Conservation (phyloP, 164 flowering plant species). For the Tetrastigma voinierianum region DNA sequence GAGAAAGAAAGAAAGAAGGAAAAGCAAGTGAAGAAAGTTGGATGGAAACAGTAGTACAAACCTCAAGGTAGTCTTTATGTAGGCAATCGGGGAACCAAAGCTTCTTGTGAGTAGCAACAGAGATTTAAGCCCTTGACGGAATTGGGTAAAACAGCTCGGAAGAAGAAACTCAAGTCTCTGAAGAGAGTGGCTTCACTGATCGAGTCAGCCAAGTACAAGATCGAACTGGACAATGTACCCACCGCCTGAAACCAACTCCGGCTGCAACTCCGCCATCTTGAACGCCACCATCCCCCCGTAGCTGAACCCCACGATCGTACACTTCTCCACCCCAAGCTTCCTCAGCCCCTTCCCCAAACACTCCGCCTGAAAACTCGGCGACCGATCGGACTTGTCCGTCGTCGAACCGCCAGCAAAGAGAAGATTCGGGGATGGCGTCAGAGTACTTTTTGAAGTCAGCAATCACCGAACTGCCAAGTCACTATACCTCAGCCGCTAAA, state of each 20-base stretch:
- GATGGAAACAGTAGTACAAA: slow-evolving; percentile 9
- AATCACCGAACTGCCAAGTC: slow-evolving; percentile 82
- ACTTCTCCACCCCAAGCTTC: slow-evolving; percentile 59
- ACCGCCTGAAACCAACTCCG: slow-evolving; percentile 50
- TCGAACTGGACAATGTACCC: slow-evolving; percentile 75
- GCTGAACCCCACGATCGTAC: slow-evolving; percentile 71
- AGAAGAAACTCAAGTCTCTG: slow-evolving; percentile 60
- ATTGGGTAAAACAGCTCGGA: slow-evolving; percentile 64
- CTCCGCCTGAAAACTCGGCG: slow-evolving; percentile 71
- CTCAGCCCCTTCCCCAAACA: slow-evolving; percentile 47
- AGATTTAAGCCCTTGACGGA: slow-evolving; percentile 72
- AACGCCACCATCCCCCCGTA: slow-evolving; percentile 90
- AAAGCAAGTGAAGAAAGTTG: too few species aligned
- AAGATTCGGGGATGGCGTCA: slow-evolving; percentile 80
- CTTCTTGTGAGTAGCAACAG: slow-evolving; percentile 62
- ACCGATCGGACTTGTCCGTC: slow-evolving; percentile 46
- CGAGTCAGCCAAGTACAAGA: slow-evolving; percentile 65
- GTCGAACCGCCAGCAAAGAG: slow-evolving; percentile 73
- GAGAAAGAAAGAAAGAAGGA: too few species aligned
- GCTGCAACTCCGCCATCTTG: slow-evolving; percentile 63
- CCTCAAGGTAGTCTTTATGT: slow-evolving; percentile 71
- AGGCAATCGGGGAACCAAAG: slow-evolving; percentile 73
- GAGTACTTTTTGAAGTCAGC: slow-evolving; percentile 56
- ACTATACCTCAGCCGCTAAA: slow-evolving; percentile 84
- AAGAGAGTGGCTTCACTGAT: slow-evolving; percentile 39